These are phyloP conservation scores for Lichtheimia ornata DNA, from an alignment of 371 early-diverging fungal genomes.

Conservation along the genomic window DNA sequence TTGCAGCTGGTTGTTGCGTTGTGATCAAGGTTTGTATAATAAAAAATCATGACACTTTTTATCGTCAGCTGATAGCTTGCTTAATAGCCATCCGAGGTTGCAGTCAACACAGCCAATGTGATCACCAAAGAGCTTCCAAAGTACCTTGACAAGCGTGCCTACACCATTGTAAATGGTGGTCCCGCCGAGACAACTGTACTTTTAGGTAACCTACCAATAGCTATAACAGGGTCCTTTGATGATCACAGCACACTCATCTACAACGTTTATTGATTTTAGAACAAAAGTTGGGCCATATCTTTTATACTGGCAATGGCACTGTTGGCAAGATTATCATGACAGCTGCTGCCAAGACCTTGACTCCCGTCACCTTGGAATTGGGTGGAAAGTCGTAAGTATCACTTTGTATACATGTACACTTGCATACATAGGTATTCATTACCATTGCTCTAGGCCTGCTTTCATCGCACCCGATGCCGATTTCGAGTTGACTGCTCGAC, in stretches of 20 bases:
- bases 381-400: slow-evolving; percentile 74
- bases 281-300: slow-evolving; percentile 83
- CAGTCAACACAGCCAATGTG: slow-evolving; percentile 63
- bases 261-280: slow-evolving; percentile 19
- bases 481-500: slow-evolving; percentile 62
- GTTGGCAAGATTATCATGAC: slow-evolving; percentile 80
- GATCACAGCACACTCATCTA: neutral
- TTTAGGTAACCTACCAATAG: slow-evolving; percentile 40
- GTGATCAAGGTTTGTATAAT: slow-evolving; percentile 62
- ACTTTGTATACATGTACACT: neutral
- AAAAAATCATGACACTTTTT: neutral
- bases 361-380: slow-evolving; percentile 81
- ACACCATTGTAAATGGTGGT: slow-evolving; percentile 80
- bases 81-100: slow-evolving; percentile 80
- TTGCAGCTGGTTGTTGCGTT: slow-evolving; percentile 90
- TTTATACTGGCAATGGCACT: slow-evolving; percentile 86
- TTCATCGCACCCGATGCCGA: slow-evolving; percentile 71
- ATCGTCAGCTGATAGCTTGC: neutral
- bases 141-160: slow-evolving; percentile 73
- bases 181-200: slow-evolving; percentile 70
- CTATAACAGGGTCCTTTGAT: neutral
- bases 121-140: slow-evolving; percentile 63
- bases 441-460: slow-evolving; percentile 47
- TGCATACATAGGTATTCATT: neutral
- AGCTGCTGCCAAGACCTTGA: slow-evolving; percentile 79